phyloP scores from a whole-genome alignment of 2,329 filamentous ascomycete genomes.

The Albophoma yamanashiensis region DNA sequence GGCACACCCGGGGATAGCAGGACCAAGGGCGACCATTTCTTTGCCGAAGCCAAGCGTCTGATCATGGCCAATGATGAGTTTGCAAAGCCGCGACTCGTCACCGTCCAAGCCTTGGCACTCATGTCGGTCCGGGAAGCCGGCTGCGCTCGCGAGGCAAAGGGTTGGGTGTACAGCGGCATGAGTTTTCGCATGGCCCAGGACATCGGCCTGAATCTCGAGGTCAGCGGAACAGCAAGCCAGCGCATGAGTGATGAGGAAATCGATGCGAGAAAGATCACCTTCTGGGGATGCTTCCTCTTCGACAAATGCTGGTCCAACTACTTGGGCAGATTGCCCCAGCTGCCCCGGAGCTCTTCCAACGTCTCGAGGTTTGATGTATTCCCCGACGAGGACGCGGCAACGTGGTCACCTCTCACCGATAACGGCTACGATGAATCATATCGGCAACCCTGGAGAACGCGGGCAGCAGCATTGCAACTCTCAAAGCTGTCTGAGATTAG shows the following conservation, averaged over 20 bases:
- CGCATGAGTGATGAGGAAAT: constrained; percentile 69
- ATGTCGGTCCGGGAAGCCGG: constrained; percentile 97
- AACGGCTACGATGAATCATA: constrained; percentile 61
- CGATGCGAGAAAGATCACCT: constrained; percentile 82
- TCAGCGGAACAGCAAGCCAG: constrained; percentile 51
- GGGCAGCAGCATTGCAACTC: constrained; percentile 73
- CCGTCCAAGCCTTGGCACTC: constrained; percentile 83
- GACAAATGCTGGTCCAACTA: constrained; percentile 99
- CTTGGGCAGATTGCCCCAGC: constrained; percentile 78
- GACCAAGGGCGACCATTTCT: constrained; percentile 93
- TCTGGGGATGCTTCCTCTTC: constrained; percentile 97
- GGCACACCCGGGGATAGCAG: constrained; percentile 61
- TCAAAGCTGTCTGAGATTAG: constrained; percentile 85
- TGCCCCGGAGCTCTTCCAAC: constrained; percentile 69
- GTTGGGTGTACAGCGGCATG: constrained; percentile 98
- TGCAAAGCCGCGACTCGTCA: constrained; percentile 77
- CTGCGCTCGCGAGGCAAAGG: constrained; percentile 86
- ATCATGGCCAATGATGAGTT: constrained; percentile 90
- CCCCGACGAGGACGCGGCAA: constrained; percentile 72
- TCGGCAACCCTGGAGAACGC: constrained; percentile 71
- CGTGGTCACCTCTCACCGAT: constrained; percentile 86
- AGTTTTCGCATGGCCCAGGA: constrained; percentile 96
- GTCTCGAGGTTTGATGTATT: constrained; percentile 88
- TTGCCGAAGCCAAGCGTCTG: constrained; percentile 81
- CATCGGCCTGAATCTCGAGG: constrained; percentile 80